Conservation (phyloP, 1,139 yeast species). For the Sugiyamaella paludigena region DNA sequence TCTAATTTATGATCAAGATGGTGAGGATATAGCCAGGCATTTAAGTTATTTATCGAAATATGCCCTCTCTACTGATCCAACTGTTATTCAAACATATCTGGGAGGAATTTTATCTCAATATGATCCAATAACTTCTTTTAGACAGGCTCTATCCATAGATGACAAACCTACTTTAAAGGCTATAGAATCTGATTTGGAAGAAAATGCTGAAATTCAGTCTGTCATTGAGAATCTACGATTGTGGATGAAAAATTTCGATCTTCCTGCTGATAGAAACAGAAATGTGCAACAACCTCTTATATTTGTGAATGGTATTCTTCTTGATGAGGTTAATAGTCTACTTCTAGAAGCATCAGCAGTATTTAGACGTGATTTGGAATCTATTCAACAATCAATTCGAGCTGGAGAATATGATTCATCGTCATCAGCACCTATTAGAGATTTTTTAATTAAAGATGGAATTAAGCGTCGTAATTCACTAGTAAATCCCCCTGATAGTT, state of each 20-base stretch:
- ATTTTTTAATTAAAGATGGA: constrained; percentile 25
- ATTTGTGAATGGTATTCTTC: constrained; percentile 71
- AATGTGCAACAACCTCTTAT: constrained; percentile 45
- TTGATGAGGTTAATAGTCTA: constrained; percentile 43
- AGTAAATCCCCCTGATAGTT: constrained; percentile 38
- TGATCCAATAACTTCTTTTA: constrained; percentile 22
- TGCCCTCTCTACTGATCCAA: constrained; percentile 19
- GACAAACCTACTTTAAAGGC: constrained; percentile 9
- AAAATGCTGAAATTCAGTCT: constrained; percentile 16
- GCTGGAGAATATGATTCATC: constrained; percentile 8
- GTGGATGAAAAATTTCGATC: constrained; percentile 44
- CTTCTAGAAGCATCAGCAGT: constrained; percentile 39
- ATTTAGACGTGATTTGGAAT: constrained; percentile 35
- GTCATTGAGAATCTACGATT: constrained; percentile 28
- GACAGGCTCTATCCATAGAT: constrained; percentile 17
- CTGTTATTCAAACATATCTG: constrained; percentile 33
- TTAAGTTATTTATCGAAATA: constrained; percentile 41
- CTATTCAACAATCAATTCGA: constrained; percentile 27
- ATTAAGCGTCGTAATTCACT: constrained; percentile 33
- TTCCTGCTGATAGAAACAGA: constrained; percentile 18
- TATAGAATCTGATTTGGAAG: constrained; percentile 12
- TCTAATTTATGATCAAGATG: constrained; percentile 36
- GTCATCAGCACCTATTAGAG: constrained; percentile 26
- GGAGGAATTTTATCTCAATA: constrained; percentile 23
- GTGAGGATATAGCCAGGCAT: constrained; percentile 34